Evolutionary conservation across 75 land plant genomes (phyloP).

Genomic region (Adiantum capillusveneris): DNA sequence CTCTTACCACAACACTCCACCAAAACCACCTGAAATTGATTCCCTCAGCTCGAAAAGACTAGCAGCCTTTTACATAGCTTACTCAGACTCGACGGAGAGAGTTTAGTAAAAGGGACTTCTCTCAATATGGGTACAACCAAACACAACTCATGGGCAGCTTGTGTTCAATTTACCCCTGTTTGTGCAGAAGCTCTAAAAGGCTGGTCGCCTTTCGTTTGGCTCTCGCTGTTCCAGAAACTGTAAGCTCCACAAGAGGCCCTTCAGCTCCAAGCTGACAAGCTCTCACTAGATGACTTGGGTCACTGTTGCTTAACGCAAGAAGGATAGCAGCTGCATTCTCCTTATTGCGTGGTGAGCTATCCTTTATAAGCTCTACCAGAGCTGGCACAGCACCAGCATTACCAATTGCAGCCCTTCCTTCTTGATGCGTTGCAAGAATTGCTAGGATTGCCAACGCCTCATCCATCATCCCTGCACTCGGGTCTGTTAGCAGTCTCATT

Average conservation of each 20-base stretch:
- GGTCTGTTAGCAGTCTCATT: constrained; percentile 55
- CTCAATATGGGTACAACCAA: no score
- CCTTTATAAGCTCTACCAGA: constrained; percentile 49
- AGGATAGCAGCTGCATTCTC: constrained; percentile 76
- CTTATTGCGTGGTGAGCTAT: constrained; percentile 60
- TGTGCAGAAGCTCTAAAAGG: constrained; percentile 37
- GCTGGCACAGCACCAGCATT: constrained; percentile 43
- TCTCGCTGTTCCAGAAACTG: constrained; percentile 58
- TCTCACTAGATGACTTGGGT: constrained; percentile 17
- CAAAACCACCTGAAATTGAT: no score
- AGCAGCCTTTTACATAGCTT: no score
- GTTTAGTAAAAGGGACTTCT: no score
- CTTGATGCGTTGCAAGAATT: constrained; percentile 73
- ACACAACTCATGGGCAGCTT: no score
- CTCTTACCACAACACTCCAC: no score
- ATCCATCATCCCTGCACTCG: constrained; percentile 74
- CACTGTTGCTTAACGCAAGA: constrained; percentile 43
- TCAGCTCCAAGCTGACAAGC: constrained; percentile 36
- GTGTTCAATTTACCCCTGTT: constrained; percentile 2
- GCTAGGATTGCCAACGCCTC: constrained; percentile 82
- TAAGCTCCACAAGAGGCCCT: constrained; percentile 40
- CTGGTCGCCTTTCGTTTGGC: constrained; percentile 63
- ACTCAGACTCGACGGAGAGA: no score
- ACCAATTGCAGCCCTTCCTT: constrained; percentile 63
- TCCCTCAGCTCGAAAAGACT: no score